phyloP scores from a whole-genome alignment of 2,329 filamentous ascomycete species.

The Aspergillus tamarii region DNA sequence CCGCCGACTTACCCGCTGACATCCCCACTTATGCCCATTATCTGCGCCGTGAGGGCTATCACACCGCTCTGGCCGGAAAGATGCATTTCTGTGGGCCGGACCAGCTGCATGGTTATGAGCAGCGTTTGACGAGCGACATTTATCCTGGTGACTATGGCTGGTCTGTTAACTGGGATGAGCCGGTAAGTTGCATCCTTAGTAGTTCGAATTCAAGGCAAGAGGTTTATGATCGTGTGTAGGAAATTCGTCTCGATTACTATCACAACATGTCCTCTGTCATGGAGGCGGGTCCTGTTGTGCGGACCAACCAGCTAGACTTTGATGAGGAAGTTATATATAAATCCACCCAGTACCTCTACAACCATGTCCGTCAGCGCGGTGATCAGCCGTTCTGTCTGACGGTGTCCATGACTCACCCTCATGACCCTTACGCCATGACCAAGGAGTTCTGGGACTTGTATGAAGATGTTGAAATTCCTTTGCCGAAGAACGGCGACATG shows the following conservation, averaged over 20 bases:
- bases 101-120: conserved; percentile 92
- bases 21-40: conserved; percentile 93
- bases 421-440: conserved; percentile 93
- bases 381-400: conserved; percentile 84
- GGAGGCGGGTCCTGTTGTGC: conserved; percentile 83
- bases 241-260: conserved; percentile 82
- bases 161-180: conserved; percentile 94
- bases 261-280: conserved; percentile 94
- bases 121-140: conserved; percentile 89
- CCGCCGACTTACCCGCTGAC: conserved; percentile 79
- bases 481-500: conserved; percentile 74
- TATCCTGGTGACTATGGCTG: conserved; percentile 94
- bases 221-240: conserved; percentile 27
- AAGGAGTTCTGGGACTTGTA: conserved; percentile 93
- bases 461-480: conserved; percentile 81
- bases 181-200: conserved; percentile 47
- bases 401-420: conserved; percentile 89
- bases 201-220: not conserved
- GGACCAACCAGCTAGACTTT: conserved; percentile 94
- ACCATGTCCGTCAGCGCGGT: conserved; percentile 80
- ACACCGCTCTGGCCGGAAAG: conserved; percentile 89
- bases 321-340: conserved; percentile 96
- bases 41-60: conserved; percentile 79
- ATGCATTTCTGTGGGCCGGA: conserved; percentile 95
- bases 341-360: conserved; percentile 85